Base-by-base conservation (phyloP, 345 rosid genomes). In the Stellera chamaejasme region DNA sequence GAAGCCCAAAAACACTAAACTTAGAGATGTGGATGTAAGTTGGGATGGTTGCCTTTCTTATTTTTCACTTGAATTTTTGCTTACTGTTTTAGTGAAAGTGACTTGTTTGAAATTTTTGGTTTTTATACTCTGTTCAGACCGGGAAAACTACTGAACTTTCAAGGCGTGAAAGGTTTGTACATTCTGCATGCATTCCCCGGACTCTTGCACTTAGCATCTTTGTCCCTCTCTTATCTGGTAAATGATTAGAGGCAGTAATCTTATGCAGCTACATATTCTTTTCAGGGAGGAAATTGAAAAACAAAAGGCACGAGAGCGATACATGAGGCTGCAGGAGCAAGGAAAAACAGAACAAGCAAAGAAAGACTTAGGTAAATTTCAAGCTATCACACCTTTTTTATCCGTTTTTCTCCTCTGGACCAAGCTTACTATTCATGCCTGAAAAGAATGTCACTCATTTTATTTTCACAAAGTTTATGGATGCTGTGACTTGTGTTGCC, bases 241-340 rank as follows among this genome's bases (percentile, higher is more conserved):
- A 13, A 19, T 12, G 2, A 25, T 10, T 15, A 27, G 62, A 48
- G 23, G 15, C 41, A 26, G 11, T 50, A 48, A 46, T 26, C 10
- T n/a, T 42, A 10, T 43, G 44, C 15, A 50, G 50, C 14, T 60
- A 51, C 25, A 50, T 43, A 25, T 6, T 61, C 27, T 62, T 41
- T 69, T 57, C 76, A 93, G 99, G 67, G 96, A 93, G 75, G 99
- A 89, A 75, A 63, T 93, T 45, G 97, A 93, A 76, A 93, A 93
- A 72, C 95, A 89, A 71, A 80, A 74, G 72, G 94, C 99, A 68
- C 99, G 87, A 48, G 97, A 92, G 77, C 87, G 96, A 44, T 89
- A 84, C 75, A 92, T 92, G 97, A 88, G 76, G 87, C 79, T 93
- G 72, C 99, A 89, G 62, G 99, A 93, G 68, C 99, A 93, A 65